phyloP scores from a whole-genome alignment of 2,329 filamentous ascomycete species.

The Teratosphaeria destructans region DNA sequence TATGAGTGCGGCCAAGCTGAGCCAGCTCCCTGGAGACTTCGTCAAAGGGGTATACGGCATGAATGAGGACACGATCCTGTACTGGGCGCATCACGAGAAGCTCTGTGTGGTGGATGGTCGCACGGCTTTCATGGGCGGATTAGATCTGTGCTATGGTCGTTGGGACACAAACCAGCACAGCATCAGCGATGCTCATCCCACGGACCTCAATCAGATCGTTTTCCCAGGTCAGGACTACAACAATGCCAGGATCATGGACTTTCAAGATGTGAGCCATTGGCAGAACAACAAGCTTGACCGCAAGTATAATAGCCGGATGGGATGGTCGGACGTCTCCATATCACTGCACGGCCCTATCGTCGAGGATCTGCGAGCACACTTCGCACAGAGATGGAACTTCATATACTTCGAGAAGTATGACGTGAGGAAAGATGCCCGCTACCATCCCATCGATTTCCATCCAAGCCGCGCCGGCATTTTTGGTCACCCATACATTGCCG shows the following conservation, averaged over 20 bases:
- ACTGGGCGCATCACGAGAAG: constrained; percentile 93
- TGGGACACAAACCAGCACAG: constrained; percentile 79
- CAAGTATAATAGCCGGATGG: constrained; percentile 63
- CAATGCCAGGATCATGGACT: constrained; percentile 75
- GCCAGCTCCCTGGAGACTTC: constrained; percentile 60
- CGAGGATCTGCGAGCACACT: constrained; percentile 64
- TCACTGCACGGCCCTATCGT: constrained; percentile 66
- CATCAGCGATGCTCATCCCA: constrained; percentile 74
- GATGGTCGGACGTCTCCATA: constrained; percentile 80
- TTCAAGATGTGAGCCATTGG: constrained; percentile 69
- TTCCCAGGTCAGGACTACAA: constrained; percentile 92
- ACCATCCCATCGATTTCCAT: constrained; percentile 29
- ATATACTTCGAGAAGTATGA: constrained; percentile 76
- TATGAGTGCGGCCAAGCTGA: constrained; percentile 44
- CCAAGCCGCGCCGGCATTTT: constrained; percentile 26
- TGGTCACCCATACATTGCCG: constrained; percentile 21
- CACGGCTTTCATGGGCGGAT: constrained; percentile 79
- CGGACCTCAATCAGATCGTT: constrained; percentile 61
- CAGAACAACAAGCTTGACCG: constrained; percentile 80
- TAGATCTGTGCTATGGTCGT: constrained; percentile 77
- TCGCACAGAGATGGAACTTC: constrained; percentile 83
- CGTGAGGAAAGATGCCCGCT: constrained; percentile 39
- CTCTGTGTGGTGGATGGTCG: constrained; percentile 71
- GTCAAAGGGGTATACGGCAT: constrained; percentile 74
- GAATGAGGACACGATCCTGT: constrained; percentile 69